Percentiles rank a stretch among this genome's conserved stretches.
These are phyloP conservation scores for Erigeron canadensis DNA, from an alignment of 129 eudicot species.

Conservation along the genomic window DNA sequence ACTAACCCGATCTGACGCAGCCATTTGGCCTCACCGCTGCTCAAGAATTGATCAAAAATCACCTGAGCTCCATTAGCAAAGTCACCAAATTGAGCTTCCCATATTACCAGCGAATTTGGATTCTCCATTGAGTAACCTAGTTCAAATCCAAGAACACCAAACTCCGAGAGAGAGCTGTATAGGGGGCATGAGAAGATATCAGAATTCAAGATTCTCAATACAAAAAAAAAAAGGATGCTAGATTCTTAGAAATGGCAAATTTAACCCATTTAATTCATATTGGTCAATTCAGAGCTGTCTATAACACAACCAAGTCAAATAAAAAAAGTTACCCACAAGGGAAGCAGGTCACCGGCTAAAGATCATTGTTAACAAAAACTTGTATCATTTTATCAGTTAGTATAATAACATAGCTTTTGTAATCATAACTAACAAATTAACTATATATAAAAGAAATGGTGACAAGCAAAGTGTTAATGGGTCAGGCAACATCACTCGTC, in stretches of 20 bases:
- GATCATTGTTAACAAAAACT: background rate
- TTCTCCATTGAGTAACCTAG: constrained; percentile 98
- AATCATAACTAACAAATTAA: background rate
- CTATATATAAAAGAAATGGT: background rate
- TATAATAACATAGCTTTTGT: background rate
- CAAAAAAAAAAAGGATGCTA: background rate
- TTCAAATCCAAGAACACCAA: constrained; percentile 95
- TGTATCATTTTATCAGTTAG: background rate
- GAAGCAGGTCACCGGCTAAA: background rate
- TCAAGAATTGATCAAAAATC: constrained; percentile 85
- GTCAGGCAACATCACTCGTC: background rate
- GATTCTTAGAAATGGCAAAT: background rate
- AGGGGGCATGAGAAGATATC: constrained; percentile 14
- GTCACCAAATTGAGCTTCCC: constrained; percentile 99
- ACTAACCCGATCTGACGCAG: constrained; percentile 88
- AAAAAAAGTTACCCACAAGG: too few species aligned
- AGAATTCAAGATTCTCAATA: constrained; percentile 6
- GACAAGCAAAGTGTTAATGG: background rate
- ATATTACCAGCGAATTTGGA: constrained; percentile 83
- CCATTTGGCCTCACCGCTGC: constrained; percentile 99
- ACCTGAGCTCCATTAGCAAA: constrained; percentile 96
- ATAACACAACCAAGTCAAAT: background rate
- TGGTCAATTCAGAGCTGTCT: background rate
- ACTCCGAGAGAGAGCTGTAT: constrained; percentile 93
- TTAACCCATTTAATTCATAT: background rate